A percentile compares a stretch with the other conserved stretches of the same genome.
Evolutionary conservation across 805 yeast species (phyloP).

Genomic region (Metschnikowia gelsemii): DNA sequence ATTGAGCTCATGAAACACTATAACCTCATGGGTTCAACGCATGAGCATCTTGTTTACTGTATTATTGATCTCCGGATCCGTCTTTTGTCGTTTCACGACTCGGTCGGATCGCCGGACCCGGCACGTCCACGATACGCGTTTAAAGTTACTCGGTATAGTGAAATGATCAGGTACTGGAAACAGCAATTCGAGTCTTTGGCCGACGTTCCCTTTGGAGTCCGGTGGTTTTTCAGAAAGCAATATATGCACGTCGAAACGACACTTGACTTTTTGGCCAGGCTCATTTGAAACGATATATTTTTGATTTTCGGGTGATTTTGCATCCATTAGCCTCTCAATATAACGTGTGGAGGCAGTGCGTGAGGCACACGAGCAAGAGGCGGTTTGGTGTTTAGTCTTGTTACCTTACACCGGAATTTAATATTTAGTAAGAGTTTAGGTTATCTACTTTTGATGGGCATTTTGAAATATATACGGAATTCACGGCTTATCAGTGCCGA

Average conservation of each 20-base stretch:
- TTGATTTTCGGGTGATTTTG: too few relatives aligned
- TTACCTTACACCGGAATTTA: too few relatives aligned
- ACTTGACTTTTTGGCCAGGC: not conserved
- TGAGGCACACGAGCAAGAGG: too few relatives aligned
- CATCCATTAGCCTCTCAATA: too few relatives aligned
- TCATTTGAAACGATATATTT: too few relatives aligned
- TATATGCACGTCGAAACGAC: not conserved
- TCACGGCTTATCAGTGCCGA: too few relatives aligned
- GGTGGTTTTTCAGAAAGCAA: not conserved
- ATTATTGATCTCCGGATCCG: not conserved
- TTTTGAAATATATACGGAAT: too few relatives aligned
- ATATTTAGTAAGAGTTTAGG: too few relatives aligned
- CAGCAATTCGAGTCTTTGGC: not conserved
- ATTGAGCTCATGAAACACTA: constrained; percentile 2
- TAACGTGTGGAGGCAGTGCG: too few relatives aligned
- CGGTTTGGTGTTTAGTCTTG: too few relatives aligned
- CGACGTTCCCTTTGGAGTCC: not conserved
- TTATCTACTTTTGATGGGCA: too few relatives aligned
- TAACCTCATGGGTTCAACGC: not conserved
- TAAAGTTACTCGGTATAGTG: not conserved
- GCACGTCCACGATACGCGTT: not conserved
- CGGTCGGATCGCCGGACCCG: not conserved
- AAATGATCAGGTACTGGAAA: not conserved
- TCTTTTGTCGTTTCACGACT: not conserved
- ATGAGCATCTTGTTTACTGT: not conserved